These are phyloP conservation scores for Lactarius deliciosus DNA, from an alignment of 768 basidiomycete genomes.

Conservation along the genomic window DNA sequence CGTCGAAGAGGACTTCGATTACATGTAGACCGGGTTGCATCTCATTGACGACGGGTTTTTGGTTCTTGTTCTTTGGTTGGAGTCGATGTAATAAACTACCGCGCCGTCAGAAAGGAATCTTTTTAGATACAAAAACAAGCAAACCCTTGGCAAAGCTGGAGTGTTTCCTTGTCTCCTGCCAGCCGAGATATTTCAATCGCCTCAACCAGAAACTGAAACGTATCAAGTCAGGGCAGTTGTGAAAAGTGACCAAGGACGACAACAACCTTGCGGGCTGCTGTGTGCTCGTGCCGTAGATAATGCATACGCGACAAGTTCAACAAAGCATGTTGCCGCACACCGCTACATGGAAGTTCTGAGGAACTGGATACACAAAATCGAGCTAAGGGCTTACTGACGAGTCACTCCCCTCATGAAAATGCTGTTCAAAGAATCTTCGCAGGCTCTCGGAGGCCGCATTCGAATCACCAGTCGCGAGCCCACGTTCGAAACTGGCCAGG, in stretches of 20 bases:
- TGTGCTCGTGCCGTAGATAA: conserved; percentile 64
- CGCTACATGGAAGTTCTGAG: conserved; percentile 43
- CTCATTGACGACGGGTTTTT: conserved; percentile 60
- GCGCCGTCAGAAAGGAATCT: conserved; percentile 6
- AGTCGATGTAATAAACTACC: conserved; percentile 70
- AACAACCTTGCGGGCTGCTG: conserved; percentile 64
- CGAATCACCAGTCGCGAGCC: conserved; percentile 64
- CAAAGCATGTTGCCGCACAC: conserved; percentile 76
- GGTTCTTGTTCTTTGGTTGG: conserved; percentile 48
- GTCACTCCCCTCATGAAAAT: conserved; percentile 76
- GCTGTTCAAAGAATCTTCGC: conserved; percentile 80
- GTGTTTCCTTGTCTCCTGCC: conserved; percentile 63
- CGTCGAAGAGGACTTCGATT: conserved; percentile 73
- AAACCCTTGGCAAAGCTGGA: conserved; percentile 80
- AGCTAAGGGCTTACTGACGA: conserved; percentile 52
- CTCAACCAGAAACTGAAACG: conserved; percentile 62
- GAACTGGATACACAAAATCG: background rate
- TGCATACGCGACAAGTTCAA: conserved; percentile 78
- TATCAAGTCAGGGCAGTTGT: background rate
- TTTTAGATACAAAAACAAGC: conserved; percentile 18
- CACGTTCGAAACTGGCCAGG: conserved; percentile 61
- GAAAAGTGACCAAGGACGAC: background rate
- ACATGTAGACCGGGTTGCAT: conserved; percentile 76
- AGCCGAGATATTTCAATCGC: conserved; percentile 77
- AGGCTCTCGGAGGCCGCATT: conserved; percentile 68